Conservation (phyloP, 108 stramenopile genomes). For the Aureococcus anophagefferens region DNA sequence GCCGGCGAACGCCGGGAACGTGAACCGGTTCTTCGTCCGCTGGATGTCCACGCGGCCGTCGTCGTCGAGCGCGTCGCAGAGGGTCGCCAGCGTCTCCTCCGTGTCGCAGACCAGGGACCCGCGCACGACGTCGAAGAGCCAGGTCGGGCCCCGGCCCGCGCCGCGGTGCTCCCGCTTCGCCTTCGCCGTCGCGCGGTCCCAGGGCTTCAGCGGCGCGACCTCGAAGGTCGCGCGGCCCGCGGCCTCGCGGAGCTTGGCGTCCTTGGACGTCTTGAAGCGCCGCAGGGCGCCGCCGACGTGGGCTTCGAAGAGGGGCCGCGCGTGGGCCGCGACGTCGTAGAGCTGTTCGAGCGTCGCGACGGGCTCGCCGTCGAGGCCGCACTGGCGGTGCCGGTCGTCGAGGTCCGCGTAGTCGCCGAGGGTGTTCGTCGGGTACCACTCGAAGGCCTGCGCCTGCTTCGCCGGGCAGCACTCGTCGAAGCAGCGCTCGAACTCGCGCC, state of each 20-base stretch:
- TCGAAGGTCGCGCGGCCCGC: not conserved
- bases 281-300: not conserved
- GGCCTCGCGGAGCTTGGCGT: too few relatives aligned
- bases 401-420: not conserved
- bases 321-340: not conserved
- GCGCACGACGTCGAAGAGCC: not conserved
- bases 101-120: not conserved
- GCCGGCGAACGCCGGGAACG: not conserved
- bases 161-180: not conserved
- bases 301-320: not conserved
- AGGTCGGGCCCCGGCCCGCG: not conserved
- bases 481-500: too few relatives aligned
- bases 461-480: too few relatives aligned
- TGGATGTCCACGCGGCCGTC: not conserved
- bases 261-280: not conserved
- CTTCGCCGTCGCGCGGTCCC: not conserved
- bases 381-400: not conserved
- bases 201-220: too few relatives aligned
- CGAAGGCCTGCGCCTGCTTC: too few relatives aligned
- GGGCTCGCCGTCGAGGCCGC: not conserved
- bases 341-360: not conserved
- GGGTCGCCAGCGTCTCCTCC: not conserved
- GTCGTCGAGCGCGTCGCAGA: not conserved
- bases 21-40: not conserved
- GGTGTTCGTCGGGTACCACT: too few relatives aligned